Conservation (phyloP, 2,329 filamentous ascomycete species). For the Apiospora aurea region DNA sequence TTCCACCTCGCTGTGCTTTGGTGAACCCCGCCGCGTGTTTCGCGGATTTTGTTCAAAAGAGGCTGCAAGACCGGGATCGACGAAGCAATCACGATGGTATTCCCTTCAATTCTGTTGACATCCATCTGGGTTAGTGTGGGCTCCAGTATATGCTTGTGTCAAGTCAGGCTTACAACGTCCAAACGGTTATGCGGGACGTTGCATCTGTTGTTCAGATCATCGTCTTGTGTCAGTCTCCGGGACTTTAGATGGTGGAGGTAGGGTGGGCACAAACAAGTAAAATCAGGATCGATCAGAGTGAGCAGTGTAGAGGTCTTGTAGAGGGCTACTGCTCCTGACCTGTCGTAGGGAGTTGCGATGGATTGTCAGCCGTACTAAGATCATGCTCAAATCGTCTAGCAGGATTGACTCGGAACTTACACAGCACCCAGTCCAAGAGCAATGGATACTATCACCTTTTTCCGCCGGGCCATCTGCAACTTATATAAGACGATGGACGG, state of each 20-base stretch:
- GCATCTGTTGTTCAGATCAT: background rate
- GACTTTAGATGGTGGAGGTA: background rate
- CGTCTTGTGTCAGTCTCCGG: background rate
- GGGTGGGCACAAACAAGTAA: background rate
- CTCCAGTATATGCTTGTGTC: rapidly evolving
- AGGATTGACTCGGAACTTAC: background rate
- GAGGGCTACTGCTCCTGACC: background rate
- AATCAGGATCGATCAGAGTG: background rate
- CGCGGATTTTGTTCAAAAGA: background rate
- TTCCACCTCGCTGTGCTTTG: background rate
- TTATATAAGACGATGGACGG: constrained; percentile 1
- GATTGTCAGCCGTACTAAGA: background rate
- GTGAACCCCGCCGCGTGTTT: background rate
- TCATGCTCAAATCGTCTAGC: too few species aligned
- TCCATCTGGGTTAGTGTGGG: background rate
- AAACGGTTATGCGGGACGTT: background rate
- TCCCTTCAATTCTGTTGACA: background rate
- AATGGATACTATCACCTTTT: background rate
- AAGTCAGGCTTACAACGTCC: constrained; percentile 4
- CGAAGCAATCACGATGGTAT: constrained; percentile 17
- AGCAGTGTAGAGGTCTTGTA: background rate
- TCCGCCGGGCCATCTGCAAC: background rate
- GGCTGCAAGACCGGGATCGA: constrained; percentile 10
- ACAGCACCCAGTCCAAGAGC: background rate
- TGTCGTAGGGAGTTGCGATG: background rate